Percentiles rank a stretch among this genome's conserved stretches.
phyloP scores from a whole-genome alignment of 1,284 basidiomycete species.

The Trichosporon sp. region DNA sequence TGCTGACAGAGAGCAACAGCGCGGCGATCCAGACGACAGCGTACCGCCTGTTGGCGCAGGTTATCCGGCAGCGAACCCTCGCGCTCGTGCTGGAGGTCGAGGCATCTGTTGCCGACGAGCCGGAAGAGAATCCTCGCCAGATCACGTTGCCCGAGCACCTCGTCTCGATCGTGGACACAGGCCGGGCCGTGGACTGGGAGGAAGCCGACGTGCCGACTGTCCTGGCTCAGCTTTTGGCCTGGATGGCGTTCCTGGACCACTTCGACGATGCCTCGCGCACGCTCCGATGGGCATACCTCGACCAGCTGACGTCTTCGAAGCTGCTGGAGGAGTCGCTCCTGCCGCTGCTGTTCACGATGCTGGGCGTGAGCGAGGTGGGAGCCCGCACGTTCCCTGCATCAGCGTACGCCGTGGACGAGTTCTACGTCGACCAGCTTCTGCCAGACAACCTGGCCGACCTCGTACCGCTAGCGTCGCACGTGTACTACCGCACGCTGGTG shows the following conservation, averaged over 20 bases:
- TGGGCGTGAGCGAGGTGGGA: slow-evolving; percentile 52
- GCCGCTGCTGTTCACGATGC: slow-evolving; percentile 65
- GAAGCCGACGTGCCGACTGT: slow-evolving; percentile 39
- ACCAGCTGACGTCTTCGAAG: slow-evolving; percentile 68
- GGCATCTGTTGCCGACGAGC: slow-evolving; percentile 39
- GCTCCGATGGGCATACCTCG: slow-evolving; percentile 60
- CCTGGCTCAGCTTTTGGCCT: slow-evolving; percentile 61
- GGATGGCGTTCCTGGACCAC: slow-evolving; percentile 84
- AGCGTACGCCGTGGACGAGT: slow-evolving; percentile 79
- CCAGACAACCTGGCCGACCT: slow-evolving; percentile 55
- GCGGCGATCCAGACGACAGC: slow-evolving; percentile 36
- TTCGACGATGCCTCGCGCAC: slow-evolving; percentile 64
- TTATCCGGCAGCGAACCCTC: slow-evolving; percentile 32
- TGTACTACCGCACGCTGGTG: slow-evolving; percentile 79
- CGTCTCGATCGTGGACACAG: slow-evolving; percentile 58
- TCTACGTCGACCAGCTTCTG: slow-evolving; percentile 61
- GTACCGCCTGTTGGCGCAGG: slow-evolving; percentile 35
- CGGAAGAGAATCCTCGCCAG: slow-evolving; percentile 24
- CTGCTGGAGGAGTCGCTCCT: slow-evolving; percentile 65
- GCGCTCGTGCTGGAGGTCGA: slow-evolving; percentile 75
- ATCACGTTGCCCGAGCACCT: slow-evolving; percentile 60
- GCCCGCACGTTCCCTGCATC: slow-evolving; percentile 51
- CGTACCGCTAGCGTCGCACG: slow-evolving; percentile 69
- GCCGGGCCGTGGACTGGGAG: slow-evolving; percentile 47
- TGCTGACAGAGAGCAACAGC: slow-evolving; percentile 33